phyloP scores from a whole-genome alignment of 352 stramenopile species.

The Pythium aphanidermatum region DNA sequence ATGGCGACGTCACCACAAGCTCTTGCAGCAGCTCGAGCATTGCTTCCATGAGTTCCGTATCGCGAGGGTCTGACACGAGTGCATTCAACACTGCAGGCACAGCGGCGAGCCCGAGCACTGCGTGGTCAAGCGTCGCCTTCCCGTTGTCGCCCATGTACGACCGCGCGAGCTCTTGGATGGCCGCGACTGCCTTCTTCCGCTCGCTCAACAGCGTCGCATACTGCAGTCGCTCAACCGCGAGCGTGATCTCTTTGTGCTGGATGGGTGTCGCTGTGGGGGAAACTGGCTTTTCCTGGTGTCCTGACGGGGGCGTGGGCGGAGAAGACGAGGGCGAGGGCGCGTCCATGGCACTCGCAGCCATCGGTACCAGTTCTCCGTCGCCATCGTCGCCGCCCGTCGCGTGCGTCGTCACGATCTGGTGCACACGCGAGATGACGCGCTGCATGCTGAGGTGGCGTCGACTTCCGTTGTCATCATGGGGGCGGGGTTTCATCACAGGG shows the following conservation, averaged over 20 bases:
- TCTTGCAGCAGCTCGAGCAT: constrained; percentile 72
- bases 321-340: constrained; percentile 1
- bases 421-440: constrained; percentile 62
- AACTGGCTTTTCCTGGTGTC: too few species aligned
- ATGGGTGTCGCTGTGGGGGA: not conserved
- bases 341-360: constrained; percentile 1
- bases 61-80: constrained; percentile 62
- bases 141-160: not conserved
- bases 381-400: constrained; percentile 3
- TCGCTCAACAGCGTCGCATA: constrained; percentile 71
- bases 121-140: constrained; percentile 25
- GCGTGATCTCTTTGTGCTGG: constrained; percentile 28
- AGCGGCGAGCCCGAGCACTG: constrained; percentile 30
- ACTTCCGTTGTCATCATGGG: too few species aligned
- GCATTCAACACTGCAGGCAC: constrained; percentile 53
- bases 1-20: constrained; percentile 32
- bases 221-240: constrained; percentile 59
- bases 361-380: not conserved
- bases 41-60: constrained; percentile 82
- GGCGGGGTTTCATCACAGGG: too few species aligned
- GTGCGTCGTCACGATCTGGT: constrained; percentile 51
- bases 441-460: constrained; percentile 60
- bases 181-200: constrained; percentile 50
- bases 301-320: not conserved
- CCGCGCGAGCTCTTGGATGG: constrained; percentile 39